These are phyloP conservation scores for Rhodofomes roseus DNA, from an alignment of 1,284 basidiomycete genomes.

Conservation along the genomic window DNA sequence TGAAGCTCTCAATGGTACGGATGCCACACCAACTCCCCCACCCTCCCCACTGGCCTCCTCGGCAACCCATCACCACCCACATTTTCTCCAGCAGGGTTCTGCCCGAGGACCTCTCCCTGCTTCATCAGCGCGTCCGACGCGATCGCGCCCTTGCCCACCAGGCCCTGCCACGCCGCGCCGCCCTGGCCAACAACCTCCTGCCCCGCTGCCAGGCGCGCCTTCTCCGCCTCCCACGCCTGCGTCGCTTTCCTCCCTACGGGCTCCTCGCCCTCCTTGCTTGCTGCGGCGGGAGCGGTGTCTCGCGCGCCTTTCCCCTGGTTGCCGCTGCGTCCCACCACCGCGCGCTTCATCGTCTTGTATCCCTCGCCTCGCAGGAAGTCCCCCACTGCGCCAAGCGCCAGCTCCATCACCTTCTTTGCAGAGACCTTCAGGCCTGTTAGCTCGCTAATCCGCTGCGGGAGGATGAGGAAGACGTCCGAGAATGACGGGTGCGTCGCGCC, in stretches of 20 bases:
- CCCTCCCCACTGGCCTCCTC: background rate
- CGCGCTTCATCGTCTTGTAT: background rate
- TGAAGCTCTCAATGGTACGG: background rate
- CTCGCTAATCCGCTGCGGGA: background rate
- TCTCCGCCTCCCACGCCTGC: background rate
- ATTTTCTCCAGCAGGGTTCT: background rate
- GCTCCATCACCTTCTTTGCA: background rate
- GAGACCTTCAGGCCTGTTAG: background rate
- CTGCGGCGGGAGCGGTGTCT: background rate
- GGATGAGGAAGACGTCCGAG: conserved; percentile 3
- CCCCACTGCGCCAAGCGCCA: background rate
- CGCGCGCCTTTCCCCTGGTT: background rate
- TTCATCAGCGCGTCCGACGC: background rate
- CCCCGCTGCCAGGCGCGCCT: conserved; percentile 2
- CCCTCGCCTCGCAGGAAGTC: background rate
- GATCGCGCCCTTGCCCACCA: background rate
- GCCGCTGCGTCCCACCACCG: background rate
- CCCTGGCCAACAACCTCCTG: background rate
- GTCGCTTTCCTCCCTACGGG: background rate
- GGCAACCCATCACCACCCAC: background rate
- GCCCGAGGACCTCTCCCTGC: background rate
- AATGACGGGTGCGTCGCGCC: conserved; percentile 1
- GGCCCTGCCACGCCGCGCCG: background rate
- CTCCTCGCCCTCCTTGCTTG: background rate
- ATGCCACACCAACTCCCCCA: background rate